These are phyloP conservation scores for Quercus tomentella DNA, from an alignment of 331 rosid species.

Conservation along the genomic window DNA sequence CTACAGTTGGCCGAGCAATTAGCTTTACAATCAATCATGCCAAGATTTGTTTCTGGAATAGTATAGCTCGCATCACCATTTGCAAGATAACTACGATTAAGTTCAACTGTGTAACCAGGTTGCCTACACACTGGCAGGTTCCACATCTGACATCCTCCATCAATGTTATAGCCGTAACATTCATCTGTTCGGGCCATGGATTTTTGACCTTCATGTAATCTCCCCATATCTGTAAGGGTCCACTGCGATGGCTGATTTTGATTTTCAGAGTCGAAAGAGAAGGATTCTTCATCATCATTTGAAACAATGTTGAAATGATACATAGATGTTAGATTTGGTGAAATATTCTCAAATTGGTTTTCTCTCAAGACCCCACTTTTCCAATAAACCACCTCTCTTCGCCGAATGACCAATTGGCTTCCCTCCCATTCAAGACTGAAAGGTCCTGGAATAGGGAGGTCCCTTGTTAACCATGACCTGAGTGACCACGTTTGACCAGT, in stretches of 20 bases:
- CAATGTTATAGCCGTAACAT: slow-evolving; percentile 1
- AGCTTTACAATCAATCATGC: no score
- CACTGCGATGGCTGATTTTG: background rate
- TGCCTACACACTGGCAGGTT: no score
- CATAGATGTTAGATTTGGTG: background rate
- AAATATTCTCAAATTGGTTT: background rate
- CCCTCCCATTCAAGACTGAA: slow-evolving; percentile 12
- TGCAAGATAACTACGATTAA: no score
- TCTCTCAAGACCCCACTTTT: background rate
- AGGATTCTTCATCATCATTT: background rate
- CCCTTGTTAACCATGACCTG: background rate
- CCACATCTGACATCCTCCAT: background rate
- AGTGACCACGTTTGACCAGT: background rate
- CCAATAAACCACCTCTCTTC: background rate
- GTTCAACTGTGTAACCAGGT: background rate
- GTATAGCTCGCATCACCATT: no score
- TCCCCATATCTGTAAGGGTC: background rate
- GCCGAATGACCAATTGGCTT: background rate
- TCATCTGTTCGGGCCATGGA: background rate
- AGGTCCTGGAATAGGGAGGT: background rate
- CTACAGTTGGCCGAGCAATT: background rate
- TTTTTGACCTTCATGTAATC: no score
- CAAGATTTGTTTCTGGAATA: no score
- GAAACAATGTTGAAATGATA: background rate
- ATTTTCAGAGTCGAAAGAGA: background rate